These are phyloP conservation scores for Thielaviopsis populi DNA, from an alignment of 2,329 filamentous ascomycete species.

Conservation along the genomic window DNA sequence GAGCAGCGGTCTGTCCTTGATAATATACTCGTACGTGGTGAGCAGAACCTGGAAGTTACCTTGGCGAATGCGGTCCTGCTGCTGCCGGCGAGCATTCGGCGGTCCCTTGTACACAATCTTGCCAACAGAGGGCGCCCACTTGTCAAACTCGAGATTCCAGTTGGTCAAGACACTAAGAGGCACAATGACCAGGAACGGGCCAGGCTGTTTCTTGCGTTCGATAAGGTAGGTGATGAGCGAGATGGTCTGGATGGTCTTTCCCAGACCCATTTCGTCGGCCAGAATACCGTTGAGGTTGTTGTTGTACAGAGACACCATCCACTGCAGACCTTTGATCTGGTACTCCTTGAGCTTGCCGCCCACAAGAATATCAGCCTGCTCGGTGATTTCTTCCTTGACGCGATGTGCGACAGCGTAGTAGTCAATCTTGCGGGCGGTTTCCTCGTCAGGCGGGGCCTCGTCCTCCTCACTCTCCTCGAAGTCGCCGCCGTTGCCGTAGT, in stretches of 20 bases:
- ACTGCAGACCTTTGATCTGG: constrained; percentile 94
- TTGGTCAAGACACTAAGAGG: constrained; percentile 94
- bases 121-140: constrained; percentile 80
- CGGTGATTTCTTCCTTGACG: constrained; percentile 77
- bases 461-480: constrained; percentile 42
- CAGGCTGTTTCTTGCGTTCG: constrained; percentile 80
- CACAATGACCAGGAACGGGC: constrained; percentile 92
- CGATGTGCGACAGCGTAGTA: constrained; percentile 98
- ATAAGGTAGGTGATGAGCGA: constrained; percentile 95
- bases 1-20: constrained; percentile 88
- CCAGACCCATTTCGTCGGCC: constrained; percentile 98
- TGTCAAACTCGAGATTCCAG: constrained; percentile 97
- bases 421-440: constrained; percentile 69
- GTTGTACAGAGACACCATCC: constrained; percentile 99
- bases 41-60: constrained; percentile 91
- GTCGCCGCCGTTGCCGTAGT: constrained; percentile 62
- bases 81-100: constrained; percentile 70
- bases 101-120: constrained; percentile 96
- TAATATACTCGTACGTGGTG: constrained; percentile 98
- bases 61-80: constrained; percentile 86
- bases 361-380: constrained; percentile 72
- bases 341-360: constrained; percentile 94
- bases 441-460: constrained; percentile 52
- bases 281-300: constrained; percentile 99
- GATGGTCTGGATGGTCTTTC: constrained; percentile 98